These are phyloP conservation scores for Anisogramma anomala DNA, from an alignment of 2,329 filamentous ascomycete genomes.

Conservation along the genomic window DNA sequence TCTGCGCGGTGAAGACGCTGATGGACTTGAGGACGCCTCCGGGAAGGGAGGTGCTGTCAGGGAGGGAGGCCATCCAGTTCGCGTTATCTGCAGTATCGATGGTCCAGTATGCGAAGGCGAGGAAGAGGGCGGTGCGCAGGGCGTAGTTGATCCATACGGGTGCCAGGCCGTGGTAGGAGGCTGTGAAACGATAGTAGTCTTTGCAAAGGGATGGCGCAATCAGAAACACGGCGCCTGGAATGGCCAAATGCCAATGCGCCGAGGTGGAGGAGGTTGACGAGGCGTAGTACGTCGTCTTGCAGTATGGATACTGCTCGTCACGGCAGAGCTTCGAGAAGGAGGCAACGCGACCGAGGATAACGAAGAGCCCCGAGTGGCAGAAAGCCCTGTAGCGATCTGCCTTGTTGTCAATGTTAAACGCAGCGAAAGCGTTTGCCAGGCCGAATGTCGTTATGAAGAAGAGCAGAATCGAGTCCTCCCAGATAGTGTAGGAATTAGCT, in stretches of 20 bases:
- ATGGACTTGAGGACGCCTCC: slow-evolving; percentile 57
- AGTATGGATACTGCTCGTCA: slow-evolving; percentile 97
- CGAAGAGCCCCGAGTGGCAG: slow-evolving; percentile 76
- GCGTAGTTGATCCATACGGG: slow-evolving; percentile 73
- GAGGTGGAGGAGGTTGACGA: slow-evolving; percentile 87
- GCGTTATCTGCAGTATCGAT: slow-evolving; percentile 81
- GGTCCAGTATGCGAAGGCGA: slow-evolving; percentile 75
- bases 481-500: slow-evolving; percentile 96
- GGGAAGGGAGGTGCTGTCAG: slow-evolving; percentile 52
- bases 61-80: slow-evolving; percentile 56
- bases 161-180: slow-evolving; percentile 79
- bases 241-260: slow-evolving; percentile 73
- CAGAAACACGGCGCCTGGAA: slow-evolving; percentile 65
- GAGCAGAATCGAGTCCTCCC: slow-evolving; percentile 90
- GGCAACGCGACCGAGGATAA: slow-evolving; percentile 64
- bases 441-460: slow-evolving; percentile 89
- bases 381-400: slow-evolving; percentile 63
- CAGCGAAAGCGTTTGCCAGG: slow-evolving; percentile 59
- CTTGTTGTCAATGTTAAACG: slow-evolving; percentile 57
- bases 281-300: slow-evolving; percentile 88
- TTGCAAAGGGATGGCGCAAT: slow-evolving; percentile 64
- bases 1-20: slow-evolving; percentile 68
- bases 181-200: slow-evolving; percentile 68
- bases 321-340: slow-evolving; percentile 87
- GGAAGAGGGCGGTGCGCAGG: slow-evolving; percentile 62